Conservation (phyloP, 1,284 basidiomycete genomes). For the Ganoderma lucidum region DNA sequence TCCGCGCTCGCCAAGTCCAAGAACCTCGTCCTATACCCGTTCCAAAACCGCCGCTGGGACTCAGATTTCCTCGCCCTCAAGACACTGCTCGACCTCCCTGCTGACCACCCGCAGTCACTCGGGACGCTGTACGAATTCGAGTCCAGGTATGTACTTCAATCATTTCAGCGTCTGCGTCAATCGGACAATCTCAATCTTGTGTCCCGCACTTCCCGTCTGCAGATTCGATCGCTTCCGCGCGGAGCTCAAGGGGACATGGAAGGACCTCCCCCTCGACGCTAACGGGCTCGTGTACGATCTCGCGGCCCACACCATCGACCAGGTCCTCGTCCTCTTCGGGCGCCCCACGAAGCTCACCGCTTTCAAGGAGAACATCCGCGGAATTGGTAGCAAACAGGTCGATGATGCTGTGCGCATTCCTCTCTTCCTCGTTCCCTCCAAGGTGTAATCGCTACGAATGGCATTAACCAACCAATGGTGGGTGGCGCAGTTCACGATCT, state of each 20-base stretch:
- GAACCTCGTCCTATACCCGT: slow-evolving; percentile 74
- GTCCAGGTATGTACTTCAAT: slow-evolving; percentile 60
- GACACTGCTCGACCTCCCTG: slow-evolving; percentile 65
- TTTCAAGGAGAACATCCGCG: slow-evolving; percentile 73
- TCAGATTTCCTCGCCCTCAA: slow-evolving; percentile 83
- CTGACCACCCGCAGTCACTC: slow-evolving; percentile 58
- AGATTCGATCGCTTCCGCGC: slow-evolving; percentile 84
- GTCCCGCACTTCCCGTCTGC: slow-evolving; percentile 20
- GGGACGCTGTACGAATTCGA: slow-evolving; percentile 80
- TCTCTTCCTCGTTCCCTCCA: slow-evolving; percentile 3
- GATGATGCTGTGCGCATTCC: slow-evolving; percentile 66
- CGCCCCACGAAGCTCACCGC: slow-evolving; percentile 75
- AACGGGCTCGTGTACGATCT: slow-evolving; percentile 70
- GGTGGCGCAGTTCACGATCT: slow-evolving; percentile 65
- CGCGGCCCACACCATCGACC: slow-evolving; percentile 80
- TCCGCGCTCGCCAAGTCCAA: slow-evolving; percentile 71
- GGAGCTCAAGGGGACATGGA: slow-evolving; percentile 75
- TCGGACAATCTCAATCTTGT: not conserved
- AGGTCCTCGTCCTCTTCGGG: slow-evolving; percentile 81
- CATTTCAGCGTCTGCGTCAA: not conserved
- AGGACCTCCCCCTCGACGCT: slow-evolving; percentile 62
- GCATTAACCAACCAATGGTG: not conserved
- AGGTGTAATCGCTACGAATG: not conserved
- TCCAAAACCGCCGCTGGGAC: slow-evolving; percentile 88
- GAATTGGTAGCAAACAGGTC: slow-evolving; percentile 67